These are phyloP conservation scores for Tetrahymena thermophila DNA, from an alignment of 73 alveolate genomes.

Conservation along the genomic window DNA sequence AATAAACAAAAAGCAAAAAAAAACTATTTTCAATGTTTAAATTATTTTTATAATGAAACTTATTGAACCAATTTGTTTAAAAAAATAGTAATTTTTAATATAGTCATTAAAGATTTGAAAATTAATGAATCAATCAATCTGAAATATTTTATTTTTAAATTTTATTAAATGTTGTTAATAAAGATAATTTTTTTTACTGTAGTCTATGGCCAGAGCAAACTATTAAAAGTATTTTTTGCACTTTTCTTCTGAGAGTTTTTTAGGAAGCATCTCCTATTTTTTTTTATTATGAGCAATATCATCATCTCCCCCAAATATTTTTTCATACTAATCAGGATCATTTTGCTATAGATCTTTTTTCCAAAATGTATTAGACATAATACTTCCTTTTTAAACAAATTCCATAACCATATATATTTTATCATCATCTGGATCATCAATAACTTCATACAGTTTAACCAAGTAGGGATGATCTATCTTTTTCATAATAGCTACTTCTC, in stretches of 20 bases:
- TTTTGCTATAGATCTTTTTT: background rate
- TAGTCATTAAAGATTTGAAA: too few species aligned
- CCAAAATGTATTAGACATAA: constrained; percentile 19
- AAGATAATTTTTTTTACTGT: background rate
- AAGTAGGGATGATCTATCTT: constrained; percentile 20
- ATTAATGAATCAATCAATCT: too few species aligned
- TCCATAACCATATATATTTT: constrained; percentile 40
- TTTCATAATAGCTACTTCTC: constrained; percentile 47
- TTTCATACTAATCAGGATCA: background rate
- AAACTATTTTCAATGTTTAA: too few species aligned
- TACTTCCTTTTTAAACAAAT: constrained; percentile 28
- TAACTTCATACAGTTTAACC: constrained; percentile 32
- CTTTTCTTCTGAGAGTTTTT: constrained; percentile 3
- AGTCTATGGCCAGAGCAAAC: constrained; percentile 31
- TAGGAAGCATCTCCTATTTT: background rate
- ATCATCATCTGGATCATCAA: constrained; percentile 39
- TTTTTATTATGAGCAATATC: background rate
- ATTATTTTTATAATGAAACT: background rate
- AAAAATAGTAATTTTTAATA: too few species aligned
- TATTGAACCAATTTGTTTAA: background rate
- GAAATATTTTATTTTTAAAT: background rate
- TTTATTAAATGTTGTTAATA: background rate
- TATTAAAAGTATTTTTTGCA: constrained; percentile 35
- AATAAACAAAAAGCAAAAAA: too few species aligned
- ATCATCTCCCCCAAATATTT: background rate